These are phyloP conservation scores for Nemania sp. DNA, from an alignment of 2,329 filamentous ascomycete species.

Conservation along the genomic window DNA sequence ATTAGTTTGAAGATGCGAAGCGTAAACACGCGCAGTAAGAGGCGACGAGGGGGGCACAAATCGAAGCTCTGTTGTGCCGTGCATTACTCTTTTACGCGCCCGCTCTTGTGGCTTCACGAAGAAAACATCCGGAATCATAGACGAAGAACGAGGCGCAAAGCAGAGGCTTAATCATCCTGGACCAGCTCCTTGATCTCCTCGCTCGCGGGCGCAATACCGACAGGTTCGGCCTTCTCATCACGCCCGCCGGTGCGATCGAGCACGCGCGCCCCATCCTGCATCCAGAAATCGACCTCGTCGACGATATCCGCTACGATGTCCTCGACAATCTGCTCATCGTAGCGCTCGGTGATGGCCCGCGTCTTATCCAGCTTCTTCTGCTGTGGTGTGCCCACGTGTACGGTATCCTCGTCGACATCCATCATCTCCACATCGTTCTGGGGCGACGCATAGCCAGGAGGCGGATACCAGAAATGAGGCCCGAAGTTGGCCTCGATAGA, in stretches of 20 bases:
- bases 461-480: constrained; percentile 88
- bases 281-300: constrained; percentile 91
- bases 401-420: constrained; percentile 40
- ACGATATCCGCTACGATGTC: constrained; percentile 91
- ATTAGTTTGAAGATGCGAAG: too few relatives aligned
- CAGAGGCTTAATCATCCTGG: constrained; percentile 56
- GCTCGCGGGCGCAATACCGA: constrained; percentile 48
- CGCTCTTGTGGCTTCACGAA: neutral
- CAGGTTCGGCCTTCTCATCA: constrained; percentile 48
- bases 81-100: too few relatives aligned
- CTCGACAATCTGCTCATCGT: constrained; percentile 90
- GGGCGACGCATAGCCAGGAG: constrained; percentile 40
- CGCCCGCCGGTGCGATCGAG: constrained; percentile 49
- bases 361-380: constrained; percentile 41
- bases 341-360: constrained; percentile 74
- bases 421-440: constrained; percentile 54
- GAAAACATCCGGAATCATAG: neutral
- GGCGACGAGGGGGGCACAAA: too few relatives aligned
- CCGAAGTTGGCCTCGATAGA: constrained; percentile 94
- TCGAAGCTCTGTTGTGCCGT: too few relatives aligned
- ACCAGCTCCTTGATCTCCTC: constrained; percentile 69
- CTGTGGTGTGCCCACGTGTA: constrained; percentile 18
- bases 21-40: too few relatives aligned
- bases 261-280: constrained; percentile 64
- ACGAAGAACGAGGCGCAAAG: neutral